A percentile compares a stretch with the other conserved stretches of the same genome.
Conservation (phyloP, 192 early-diverging fungal genomes). For the Coemansia sp. region DNA sequence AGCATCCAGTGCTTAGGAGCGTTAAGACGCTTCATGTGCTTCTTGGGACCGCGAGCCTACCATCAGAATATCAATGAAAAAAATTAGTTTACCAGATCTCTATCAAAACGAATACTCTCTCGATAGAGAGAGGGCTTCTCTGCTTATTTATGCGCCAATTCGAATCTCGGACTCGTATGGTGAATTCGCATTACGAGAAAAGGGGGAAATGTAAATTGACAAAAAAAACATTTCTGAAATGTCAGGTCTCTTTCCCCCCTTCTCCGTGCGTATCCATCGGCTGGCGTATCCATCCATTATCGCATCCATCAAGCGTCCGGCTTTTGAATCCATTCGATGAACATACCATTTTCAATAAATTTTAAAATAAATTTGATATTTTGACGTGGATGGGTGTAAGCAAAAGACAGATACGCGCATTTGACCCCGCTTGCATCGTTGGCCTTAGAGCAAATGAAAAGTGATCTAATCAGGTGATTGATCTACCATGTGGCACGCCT, state of each 20-base stretch:
- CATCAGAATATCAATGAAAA: background rate
- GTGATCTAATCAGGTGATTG: background rate
- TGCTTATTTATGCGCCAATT: background rate
- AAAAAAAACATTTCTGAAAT: background rate
- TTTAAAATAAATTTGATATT: constrained; percentile 5
- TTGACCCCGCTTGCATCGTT: background rate
- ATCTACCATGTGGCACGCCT: background rate
- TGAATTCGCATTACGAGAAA: background rate
- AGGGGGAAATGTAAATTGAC: background rate
- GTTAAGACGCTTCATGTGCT: constrained; percentile 99
- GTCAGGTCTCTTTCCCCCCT: background rate
- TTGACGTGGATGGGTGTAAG: constrained; percentile 2
- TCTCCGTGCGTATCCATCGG: background rate
- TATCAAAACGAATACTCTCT: background rate
- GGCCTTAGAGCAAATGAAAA: background rate
- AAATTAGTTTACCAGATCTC: background rate
- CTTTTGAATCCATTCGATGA: background rate
- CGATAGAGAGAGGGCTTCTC: background rate
- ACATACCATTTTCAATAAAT: constrained; percentile 3
- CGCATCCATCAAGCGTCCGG: constrained; percentile 5
- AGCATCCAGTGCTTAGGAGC: constrained; percentile 99
- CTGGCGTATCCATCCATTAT: constrained; percentile 6
- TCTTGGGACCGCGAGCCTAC: constrained; percentile 90
- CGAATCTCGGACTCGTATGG: background rate
- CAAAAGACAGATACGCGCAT: constrained; percentile 1